Evolutionary conservation across 805 yeast species (phyloP).

Genomic region (Suhomyces kilbournensis): DNA sequence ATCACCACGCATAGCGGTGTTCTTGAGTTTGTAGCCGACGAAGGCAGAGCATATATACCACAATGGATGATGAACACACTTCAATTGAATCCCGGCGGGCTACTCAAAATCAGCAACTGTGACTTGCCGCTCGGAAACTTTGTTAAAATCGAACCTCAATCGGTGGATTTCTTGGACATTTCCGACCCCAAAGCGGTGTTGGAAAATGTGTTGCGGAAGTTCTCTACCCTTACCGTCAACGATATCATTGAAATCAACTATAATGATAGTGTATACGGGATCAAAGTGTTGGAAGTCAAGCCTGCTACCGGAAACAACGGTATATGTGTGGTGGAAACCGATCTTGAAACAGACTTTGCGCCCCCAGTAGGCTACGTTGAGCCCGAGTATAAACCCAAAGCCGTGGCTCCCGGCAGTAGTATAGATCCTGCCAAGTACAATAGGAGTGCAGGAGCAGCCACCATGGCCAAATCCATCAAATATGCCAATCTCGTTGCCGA

Average conservation of each 20-base stretch:
- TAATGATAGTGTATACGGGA: slow-evolving; percentile 73
- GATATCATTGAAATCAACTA: slow-evolving; percentile 85
- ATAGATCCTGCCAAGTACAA: slow-evolving; percentile 33
- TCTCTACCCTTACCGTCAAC: slow-evolving; percentile 78
- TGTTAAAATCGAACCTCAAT: slow-evolving; percentile 93
- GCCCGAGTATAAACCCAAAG: slow-evolving; percentile 59
- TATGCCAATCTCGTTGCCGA: slow-evolving; percentile 57
- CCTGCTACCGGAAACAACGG: slow-evolving; percentile 67
- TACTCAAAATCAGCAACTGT: slow-evolving; percentile 69
- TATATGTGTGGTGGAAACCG: slow-evolving; percentile 95
- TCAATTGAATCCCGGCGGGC: slow-evolving; percentile 70
- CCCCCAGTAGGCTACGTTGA: slow-evolving; percentile 99
- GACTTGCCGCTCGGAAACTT: slow-evolving; percentile 84
- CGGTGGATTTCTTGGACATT: slow-evolving; percentile 87
- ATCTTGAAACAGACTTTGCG: slow-evolving; percentile 94
- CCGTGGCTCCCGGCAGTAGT: slow-evolving; percentile 32
- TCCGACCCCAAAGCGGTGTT: slow-evolving; percentile 95
- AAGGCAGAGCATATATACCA: slow-evolving; percentile 92
- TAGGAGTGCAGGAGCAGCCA: slow-evolving; percentile 49
- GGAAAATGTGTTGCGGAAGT: slow-evolving; percentile 87
- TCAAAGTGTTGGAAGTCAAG: slow-evolving; percentile 81
- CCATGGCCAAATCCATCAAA: slow-evolving; percentile 74
- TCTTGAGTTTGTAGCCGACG: slow-evolving; percentile 93
- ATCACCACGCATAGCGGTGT: slow-evolving; percentile 86
- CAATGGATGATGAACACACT: slow-evolving; percentile 94